Base-by-base conservation (phyloP, 805 yeast genomes). In the Pichia membranifaciens region DNA sequence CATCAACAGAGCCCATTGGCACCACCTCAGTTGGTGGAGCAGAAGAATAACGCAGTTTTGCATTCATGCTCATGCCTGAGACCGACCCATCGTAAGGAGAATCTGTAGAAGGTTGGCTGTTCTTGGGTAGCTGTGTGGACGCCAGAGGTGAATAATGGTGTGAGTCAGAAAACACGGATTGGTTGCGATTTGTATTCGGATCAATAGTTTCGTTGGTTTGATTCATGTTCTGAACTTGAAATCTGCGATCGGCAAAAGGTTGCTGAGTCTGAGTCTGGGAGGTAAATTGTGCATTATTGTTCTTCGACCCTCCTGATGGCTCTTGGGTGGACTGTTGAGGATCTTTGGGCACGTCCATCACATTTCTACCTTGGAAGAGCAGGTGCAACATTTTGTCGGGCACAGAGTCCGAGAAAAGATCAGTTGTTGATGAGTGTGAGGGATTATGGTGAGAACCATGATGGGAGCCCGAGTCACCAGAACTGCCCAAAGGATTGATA, bases 331-430 rank as follows among this genome's bases (percentile, higher is more conserved):
- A 12, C 20, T 34, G 10, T 34, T 34, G 37, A 9, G 8, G 39
- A 6, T 36, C 22, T 22, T 36, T 10, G n/a, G 12, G 13, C 8
- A 37, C 25, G 10, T 37, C 40, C 40, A 37, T 37, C 17, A n/a
- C 51, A 38, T 62, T 57, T 51, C 74, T 66, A 47, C 76, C 70
- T 57, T 78, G 82, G 51, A 78, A 78, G 39, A 78, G 68, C 48
- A 77, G 59, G 52, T 75, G 78, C 48, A 78, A 61, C 65, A 78
- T 69, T 43, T 76, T 75, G 48, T 70, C 73, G 33, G 71, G 73
- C 15, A 63, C 64, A 5, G 54, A 34, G 16, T 62, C 65, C 21
- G 28, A n/a, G 25, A 29, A 33, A n/a, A 38, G 20, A 17, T 47
- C 41, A 21, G n/a, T 13, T 9, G 41, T 23, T 23, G 17, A 9